Percentiles rank a stretch among this genome's conserved stretches.
phyloP scores from a whole-genome alignment of 2,329 filamentous ascomycete species.

The Phialocephala sp. region DNA sequence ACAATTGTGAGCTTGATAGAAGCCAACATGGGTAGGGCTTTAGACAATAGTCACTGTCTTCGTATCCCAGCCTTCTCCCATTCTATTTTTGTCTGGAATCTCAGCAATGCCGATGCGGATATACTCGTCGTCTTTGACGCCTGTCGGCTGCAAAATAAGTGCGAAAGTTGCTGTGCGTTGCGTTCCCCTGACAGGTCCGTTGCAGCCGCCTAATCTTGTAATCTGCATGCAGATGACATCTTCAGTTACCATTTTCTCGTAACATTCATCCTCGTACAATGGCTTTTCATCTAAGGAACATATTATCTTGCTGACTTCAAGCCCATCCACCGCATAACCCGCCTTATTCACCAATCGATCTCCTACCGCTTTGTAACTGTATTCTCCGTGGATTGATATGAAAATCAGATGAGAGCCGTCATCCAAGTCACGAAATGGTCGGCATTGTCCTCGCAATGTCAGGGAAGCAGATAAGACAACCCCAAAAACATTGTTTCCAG shows the following conservation, averaged over 20 bases:
- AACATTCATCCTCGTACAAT: background rate
- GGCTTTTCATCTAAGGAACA: slow-evolving; percentile 14
- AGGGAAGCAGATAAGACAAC: background rate
- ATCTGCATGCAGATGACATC: slow-evolving; percentile 15
- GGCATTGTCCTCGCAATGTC: background rate
- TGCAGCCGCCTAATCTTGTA: background rate
- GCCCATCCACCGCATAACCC: background rate
- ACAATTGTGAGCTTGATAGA: no score
- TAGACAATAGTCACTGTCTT: slow-evolving; percentile 10
- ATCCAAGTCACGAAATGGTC: background rate
- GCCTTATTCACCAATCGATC: background rate
- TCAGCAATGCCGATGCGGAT: slow-evolving; percentile 16
- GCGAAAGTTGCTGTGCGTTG: background rate
- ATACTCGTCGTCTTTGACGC: background rate
- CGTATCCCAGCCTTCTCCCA: slow-evolving; percentile 10
- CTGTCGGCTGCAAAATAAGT: slow-evolving; percentile 9
- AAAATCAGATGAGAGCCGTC: background rate
- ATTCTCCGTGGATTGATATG: no score
- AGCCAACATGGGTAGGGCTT: background rate
- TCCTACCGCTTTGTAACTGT: background rate
- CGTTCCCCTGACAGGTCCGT: background rate
- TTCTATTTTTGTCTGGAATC: slow-evolving; percentile 15
- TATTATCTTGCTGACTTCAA: background rate
- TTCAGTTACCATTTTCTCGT: background rate
- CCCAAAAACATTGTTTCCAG: slow-evolving; percentile 7